Evolutionary conservation across 2,329 filamentous ascomycete species (phyloP).

Genomic region (Stachybotrys elegans): DNA sequence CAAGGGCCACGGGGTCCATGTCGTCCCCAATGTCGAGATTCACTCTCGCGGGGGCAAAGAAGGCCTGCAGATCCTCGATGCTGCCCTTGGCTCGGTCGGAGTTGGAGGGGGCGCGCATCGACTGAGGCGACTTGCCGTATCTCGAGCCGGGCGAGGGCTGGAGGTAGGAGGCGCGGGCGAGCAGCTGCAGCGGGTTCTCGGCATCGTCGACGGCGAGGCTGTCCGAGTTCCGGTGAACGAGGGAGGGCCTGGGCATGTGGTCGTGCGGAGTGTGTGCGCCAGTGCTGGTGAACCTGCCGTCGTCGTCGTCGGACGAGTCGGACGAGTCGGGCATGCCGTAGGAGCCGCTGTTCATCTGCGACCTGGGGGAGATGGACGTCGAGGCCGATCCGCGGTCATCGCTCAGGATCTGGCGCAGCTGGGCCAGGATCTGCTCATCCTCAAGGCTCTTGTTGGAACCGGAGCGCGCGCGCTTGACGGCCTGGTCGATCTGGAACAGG

Average conservation of each 20-base stretch:
- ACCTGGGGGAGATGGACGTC: conserved; percentile 9
- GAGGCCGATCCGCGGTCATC: conserved; percentile 17
- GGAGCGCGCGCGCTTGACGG: conserved; percentile 50
- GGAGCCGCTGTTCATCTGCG: neutral
- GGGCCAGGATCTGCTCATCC: conserved; percentile 39
- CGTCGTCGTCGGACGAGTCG: conserved; percentile 23
- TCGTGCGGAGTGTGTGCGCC: too few species aligned
- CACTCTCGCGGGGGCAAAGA: conserved; percentile 62
- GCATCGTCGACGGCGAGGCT: conserved; percentile 64
- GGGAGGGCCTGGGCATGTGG: conserved; percentile 16
- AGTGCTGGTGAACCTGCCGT: too few species aligned
- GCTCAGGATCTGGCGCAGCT: conserved; percentile 35
- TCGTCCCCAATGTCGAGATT: conserved; percentile 59
- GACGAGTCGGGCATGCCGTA: conserved; percentile 26
- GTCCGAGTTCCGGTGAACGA: conserved; percentile 34
- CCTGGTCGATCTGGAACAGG: conserved; percentile 68
- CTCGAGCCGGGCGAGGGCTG: conserved; percentile 42
- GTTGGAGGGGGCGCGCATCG: conserved; percentile 6
- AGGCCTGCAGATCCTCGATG: conserved; percentile 54
- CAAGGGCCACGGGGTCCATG: conserved; percentile 64
- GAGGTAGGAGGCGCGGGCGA: conserved; percentile 67
- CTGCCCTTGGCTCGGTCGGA: neutral
- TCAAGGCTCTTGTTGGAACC: conserved; percentile 34
- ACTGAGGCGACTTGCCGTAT: conserved; percentile 19
- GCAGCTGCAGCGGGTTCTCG: conserved; percentile 68